Conservation (phyloP, 1,139 yeast species). For the Pichia cactophila region DNA sequence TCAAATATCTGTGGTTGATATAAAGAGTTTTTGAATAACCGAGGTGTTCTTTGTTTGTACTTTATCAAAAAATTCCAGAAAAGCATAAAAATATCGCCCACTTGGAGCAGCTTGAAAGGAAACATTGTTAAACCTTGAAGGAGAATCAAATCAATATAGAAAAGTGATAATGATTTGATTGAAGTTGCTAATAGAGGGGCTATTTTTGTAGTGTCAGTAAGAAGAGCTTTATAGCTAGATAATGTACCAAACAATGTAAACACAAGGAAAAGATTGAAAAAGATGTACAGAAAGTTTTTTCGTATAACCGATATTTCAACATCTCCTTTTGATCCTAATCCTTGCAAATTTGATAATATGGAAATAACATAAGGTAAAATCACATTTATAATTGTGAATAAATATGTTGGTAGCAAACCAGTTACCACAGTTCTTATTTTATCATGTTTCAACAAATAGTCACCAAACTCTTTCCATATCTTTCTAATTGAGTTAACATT, state of each 20-base stretch:
- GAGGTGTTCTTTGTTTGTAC: conserved; percentile 40
- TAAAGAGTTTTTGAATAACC: conserved; percentile 43
- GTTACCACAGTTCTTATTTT: conserved; percentile 61
- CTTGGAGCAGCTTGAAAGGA: conserved; percentile 63
- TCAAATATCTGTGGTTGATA: conserved; percentile 60
- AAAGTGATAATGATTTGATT: conserved; percentile 59
- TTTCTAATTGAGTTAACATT: conserved; percentile 61
- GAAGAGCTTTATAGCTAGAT: conserved; percentile 53
- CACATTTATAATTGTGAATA: conserved; percentile 67
- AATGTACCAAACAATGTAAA: conserved; percentile 78
- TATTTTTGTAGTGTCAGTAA: conserved; percentile 70
- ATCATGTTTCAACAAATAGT: conserved; percentile 47
- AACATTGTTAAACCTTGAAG: conserved; percentile 82
- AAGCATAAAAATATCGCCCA: conserved; percentile 40
- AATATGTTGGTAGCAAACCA: conserved; percentile 69
- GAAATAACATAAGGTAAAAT: conserved; percentile 70
- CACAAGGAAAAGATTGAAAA: conserved; percentile 76
- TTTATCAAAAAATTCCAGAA: conserved; percentile 38
- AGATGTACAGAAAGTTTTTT: conserved; percentile 77
- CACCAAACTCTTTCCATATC: conserved; percentile 68
- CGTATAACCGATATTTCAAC: conserved; percentile 71
- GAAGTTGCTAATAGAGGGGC: conserved; percentile 75
- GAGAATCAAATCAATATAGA: conserved; percentile 74
- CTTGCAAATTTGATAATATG: conserved; percentile 62
- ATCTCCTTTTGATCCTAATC: conserved; percentile 72